These are phyloP conservation scores for Talaromyces amestolkiae DNA, from an alignment of 2,329 filamentous ascomycete genomes.

Conservation along the genomic window DNA sequence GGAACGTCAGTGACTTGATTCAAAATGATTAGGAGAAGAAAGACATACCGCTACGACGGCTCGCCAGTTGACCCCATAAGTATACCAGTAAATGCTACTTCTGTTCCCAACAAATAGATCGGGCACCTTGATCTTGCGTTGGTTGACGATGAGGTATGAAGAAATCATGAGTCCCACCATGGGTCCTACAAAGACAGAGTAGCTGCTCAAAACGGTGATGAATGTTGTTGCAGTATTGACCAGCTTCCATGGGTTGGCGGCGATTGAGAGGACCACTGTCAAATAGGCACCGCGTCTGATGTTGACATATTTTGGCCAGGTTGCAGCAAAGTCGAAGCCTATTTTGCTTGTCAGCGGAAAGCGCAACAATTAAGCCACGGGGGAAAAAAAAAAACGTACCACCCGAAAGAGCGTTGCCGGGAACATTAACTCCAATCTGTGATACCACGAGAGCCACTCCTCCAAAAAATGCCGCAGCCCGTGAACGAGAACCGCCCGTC, in stretches of 20 bases:
- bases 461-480: conserved; percentile 27
- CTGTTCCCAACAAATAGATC: conserved; percentile 43
- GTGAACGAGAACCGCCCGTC: conserved; percentile 23
- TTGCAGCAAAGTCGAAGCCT: conserved; percentile 56
- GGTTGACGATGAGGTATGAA: conserved; percentile 47
- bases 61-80: conserved; percentile 27
- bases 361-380: neutral
- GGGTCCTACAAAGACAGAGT: conserved; percentile 49
- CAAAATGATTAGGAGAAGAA: neutral
- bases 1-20: conserved; percentile 29
- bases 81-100: conserved; percentile 28
- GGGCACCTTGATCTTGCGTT: conserved; percentile 40
- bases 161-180: conserved; percentile 47
- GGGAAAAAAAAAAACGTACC: conserved; percentile 7
- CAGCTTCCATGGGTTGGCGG: conserved; percentile 27
- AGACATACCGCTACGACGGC: conserved; percentile 28
- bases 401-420: conserved; percentile 27
- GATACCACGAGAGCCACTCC: conserved; percentile 27
- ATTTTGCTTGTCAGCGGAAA: neutral
- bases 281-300: conserved; percentile 56
- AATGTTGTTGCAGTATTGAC: conserved; percentile 27
- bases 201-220: conserved; percentile 25
- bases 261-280: conserved; percentile 35
- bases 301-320: conserved; percentile 55
- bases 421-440: conserved; percentile 29